Conservation (phyloP, 306 rosid genomes). For the Ormosia emarginata region DNA sequence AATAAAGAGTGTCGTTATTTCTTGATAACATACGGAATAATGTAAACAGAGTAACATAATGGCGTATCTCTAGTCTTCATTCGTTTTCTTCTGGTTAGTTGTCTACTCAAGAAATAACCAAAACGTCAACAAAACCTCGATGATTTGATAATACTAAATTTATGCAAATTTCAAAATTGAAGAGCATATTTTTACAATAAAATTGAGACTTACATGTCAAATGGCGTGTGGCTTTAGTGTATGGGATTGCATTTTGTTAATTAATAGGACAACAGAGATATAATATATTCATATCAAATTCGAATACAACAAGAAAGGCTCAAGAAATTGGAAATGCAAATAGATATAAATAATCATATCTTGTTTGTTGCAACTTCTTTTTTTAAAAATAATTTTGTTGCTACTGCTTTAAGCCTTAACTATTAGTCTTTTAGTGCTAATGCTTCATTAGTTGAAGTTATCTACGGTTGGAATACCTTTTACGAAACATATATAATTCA, state of each 20-base stretch:
- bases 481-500: background rate
- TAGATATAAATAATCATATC: background rate
- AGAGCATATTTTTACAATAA: background rate
- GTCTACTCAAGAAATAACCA: background rate
- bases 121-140: background rate
- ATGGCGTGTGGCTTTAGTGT: background rate
- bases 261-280: background rate
- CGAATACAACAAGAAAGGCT: background rate
- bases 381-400: too few species aligned
- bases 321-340: background rate
- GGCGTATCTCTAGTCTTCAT: background rate
- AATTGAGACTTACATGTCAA: background rate
- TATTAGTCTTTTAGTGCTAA: background rate
- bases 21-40: background rate
- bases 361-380: background rate
- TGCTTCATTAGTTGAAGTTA: background rate
- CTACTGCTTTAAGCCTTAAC: background rate
- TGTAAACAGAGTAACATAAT: background rate
- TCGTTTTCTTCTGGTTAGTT: background rate
- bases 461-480: background rate
- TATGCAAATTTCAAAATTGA: background rate
- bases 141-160: background rate
- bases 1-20: background rate
- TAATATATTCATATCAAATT: background rate
- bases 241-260: background rate